Evolutionary conservation across 2,329 filamentous ascomycete species (phyloP), one percentile per base, ranked within the genome.

Genomic region (Epichloe glyceriae): DNA sequence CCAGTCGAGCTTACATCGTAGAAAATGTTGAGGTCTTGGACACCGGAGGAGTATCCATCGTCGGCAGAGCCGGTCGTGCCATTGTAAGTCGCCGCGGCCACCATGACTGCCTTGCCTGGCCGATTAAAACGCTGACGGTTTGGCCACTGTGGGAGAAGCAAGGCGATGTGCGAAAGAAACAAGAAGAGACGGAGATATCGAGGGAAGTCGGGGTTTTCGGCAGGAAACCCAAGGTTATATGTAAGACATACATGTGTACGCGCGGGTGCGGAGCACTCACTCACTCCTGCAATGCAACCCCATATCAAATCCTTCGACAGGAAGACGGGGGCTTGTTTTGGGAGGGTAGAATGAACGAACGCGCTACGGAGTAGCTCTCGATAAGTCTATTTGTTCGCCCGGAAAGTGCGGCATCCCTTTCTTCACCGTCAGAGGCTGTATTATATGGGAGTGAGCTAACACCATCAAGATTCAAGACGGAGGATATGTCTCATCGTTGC

Each of bases 1-100:
- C 26, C 46, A 11, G 41, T 22, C 38, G 52, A 42, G 34, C 76
- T 58, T 71, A 86, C 84, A 66, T 88, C 79, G 70, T 95, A 95
- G 69, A 80, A 94, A 60, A 90, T 71, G 68, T 95, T 95, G 58
- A 95, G 76, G 67, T 95, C 79, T 74, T 70, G 82, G 70, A 70
- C 66, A 11, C 58, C 62, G 49, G 66, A 62, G 49, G 75, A 75
- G 64, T 75, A 74, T 52, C 77, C 77, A 55, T 69, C 66, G 61
- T 77, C 68, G 61, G 76, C 74, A 56, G 62, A 61, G 52, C 67
- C 75, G 33, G 60, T 60, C 50, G 71, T 75, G 62, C 76, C 77
- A 60, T 75, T 75, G 66, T 78, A 80, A 41, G 61, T 57, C 52
- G 62, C 62, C 45, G 66, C 52, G 20, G 41, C 40, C 15, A 43